Evolutionary conservation across 805 yeast genomes (phyloP), one percentile per base, ranked within the genome.

Genomic region (Zygotorulaspora florentina): DNA sequence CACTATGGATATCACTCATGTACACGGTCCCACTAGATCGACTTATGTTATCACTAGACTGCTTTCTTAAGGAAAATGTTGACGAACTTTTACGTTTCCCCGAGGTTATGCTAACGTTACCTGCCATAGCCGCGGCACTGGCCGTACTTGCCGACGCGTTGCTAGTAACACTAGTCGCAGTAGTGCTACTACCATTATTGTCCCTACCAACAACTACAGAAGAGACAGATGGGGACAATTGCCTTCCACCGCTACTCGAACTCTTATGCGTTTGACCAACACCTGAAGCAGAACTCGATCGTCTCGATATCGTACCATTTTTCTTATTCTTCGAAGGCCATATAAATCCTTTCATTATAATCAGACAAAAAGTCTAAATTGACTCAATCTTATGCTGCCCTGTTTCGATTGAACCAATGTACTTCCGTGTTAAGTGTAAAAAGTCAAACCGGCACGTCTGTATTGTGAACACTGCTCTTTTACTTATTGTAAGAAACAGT

Each of bases 251-350:
- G 20, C 12, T 10, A 16, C 36, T 33, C 16, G 36, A 33, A 33
- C 20, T 33, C 20, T 33, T 33, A 17, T 11, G 12, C 12, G 12
- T 13, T 33, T 33, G 36, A 10, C 20, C 20, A 33, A 18, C 20
- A 13, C 36, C 36, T 5, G 36, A 33, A 10, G 36, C 36, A 13
- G 36, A 33, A 13, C 36, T 33, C 11, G 36, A 16, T 13, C 36
- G 36, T 16, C 36, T 33, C 20, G 36, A 33, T 6, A 25, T 12
- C 9, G 40, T 29, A 9, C 44, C 42, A 41, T 35, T 39, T 31
- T 51, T 55, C 39, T 49, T 53, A 40, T 50, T 46, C 51, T 48
- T 55, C 7, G 57, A 52, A 23, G 59, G 55, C 61, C 61, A 57
- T 40, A 57, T 47, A 42, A 57, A 50, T 15, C 55, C 50, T 42